Conservation (phyloP, 2,329 filamentous ascomycete species). For the Scytalidium sp. region DNA sequence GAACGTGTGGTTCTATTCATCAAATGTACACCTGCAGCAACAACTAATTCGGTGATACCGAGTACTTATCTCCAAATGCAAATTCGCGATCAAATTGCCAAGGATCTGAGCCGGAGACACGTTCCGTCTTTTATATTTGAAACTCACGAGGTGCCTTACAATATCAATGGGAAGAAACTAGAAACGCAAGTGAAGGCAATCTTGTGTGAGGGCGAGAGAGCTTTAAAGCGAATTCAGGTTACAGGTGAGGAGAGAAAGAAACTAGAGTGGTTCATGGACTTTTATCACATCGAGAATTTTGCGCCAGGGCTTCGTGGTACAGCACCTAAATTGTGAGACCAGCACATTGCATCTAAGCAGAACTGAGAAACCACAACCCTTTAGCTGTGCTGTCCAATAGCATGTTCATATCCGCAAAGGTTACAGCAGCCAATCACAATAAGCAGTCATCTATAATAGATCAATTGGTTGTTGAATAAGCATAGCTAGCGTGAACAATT, state of each 20-base stretch:
- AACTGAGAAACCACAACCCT: background rate
- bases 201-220: background rate
- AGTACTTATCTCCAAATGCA: background rate
- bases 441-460: background rate
- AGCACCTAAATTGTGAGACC: background rate
- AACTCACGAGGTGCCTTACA: background rate
- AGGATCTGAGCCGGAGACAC: background rate
- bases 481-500: too few relatives aligned
- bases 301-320: background rate
- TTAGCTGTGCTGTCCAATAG: background rate
- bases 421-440: background rate
- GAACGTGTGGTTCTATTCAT: background rate
- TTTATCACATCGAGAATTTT: background rate
- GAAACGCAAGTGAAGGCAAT: background rate
- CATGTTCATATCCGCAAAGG: background rate
- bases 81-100: background rate
- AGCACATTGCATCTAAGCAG: background rate
- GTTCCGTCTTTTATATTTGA: background rate
- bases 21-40: background rate
- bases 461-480: too few relatives aligned
- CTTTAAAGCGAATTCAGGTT: background rate
- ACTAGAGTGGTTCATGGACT: background rate
- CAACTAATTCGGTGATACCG: background rate
- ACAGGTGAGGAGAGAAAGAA: background rate
- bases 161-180: background rate